phyloP scores from a whole-genome alignment of 2,329 filamentous ascomycete species.

The Monilinia fructicola region DNA sequence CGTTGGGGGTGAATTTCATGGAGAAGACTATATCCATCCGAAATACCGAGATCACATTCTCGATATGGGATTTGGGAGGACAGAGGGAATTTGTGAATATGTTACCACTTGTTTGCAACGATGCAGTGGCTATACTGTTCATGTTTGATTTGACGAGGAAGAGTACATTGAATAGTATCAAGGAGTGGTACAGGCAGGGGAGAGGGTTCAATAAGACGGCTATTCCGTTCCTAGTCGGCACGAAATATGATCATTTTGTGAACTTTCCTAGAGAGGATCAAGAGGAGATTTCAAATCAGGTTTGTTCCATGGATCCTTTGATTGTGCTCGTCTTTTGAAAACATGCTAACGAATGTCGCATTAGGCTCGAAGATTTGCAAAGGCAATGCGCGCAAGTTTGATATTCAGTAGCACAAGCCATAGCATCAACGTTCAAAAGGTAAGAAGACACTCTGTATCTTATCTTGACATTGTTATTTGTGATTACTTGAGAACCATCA shows the following conservation, averaged over 20 bases:
- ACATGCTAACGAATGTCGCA: slow-evolving; percentile 17
- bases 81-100: slow-evolving; percentile 99
- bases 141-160: slow-evolving; percentile 99
- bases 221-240: slow-evolving; percentile 96
- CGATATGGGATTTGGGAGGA: slow-evolving; percentile 97
- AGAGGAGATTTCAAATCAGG: slow-evolving; percentile 97
- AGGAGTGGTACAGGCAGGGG: slow-evolving; percentile 98
- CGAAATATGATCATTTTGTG: slow-evolving; percentile 99
- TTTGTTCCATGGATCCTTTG: slow-evolving; percentile 43
- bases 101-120: slow-evolving; percentile 98
- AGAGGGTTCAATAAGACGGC: slow-evolving; percentile 99
- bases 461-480: background rate
- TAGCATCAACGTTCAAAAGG: slow-evolving; percentile 99
- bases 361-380: slow-evolving; percentile 90
- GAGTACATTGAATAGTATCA: slow-evolving; percentile 98
- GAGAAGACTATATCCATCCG: slow-evolving; percentile 99
- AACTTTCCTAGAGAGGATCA: slow-evolving; percentile 97
- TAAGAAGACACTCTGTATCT: slow-evolving; percentile 44
- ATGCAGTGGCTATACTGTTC: slow-evolving; percentile 96
- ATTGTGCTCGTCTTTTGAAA: background rate
- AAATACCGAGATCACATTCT: slow-evolving; percentile 99
- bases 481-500: background rate
- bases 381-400: slow-evolving; percentile 95
- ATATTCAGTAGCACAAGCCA: slow-evolving; percentile 99
- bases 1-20: slow-evolving; percentile 98